phyloP scores from a whole-genome alignment of 768 basidiomycete genomes.

The Auricularia heimuer region DNA sequence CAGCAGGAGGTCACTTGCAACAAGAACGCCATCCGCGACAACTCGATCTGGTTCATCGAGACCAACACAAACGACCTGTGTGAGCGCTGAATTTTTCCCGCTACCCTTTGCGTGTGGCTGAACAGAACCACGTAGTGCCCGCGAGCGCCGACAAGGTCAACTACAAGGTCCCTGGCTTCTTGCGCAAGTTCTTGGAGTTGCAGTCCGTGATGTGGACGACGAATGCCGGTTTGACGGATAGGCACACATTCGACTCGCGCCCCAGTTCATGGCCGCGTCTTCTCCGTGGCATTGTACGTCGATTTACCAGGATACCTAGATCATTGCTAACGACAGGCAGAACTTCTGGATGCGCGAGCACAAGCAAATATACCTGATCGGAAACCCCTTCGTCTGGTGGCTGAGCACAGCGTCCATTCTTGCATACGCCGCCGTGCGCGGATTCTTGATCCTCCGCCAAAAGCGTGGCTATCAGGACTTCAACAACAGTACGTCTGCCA shows the following conservation, averaged over 20 bases:
- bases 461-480: conserved; percentile 91
- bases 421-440: conserved; percentile 59
- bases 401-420: conserved; percentile 62
- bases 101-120: conserved; percentile 1
- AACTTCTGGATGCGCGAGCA: conserved; percentile 99
- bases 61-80: conserved; percentile 65
- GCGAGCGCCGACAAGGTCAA: conserved; percentile 70
- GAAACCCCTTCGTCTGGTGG: conserved; percentile 94
- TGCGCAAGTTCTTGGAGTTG: conserved; percentile 83
- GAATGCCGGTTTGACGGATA: conserved; percentile 90
- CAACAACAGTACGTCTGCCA: conserved; percentile 60
- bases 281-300: conserved; percentile 72
- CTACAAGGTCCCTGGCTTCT: conserved; percentile 81
- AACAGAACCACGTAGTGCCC: conserved; percentile 41
- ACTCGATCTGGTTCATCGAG: conserved; percentile 93
- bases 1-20: conserved; percentile 99
- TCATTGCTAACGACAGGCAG: conserved; percentile 27
- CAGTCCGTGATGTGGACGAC: conserved; percentile 96
- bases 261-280: conserved; percentile 87
- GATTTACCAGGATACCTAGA: not conserved
- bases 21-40: conserved; percentile 83
- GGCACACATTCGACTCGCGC: conserved; percentile 92
- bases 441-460: conserved; percentile 73
- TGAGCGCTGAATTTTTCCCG: conserved; percentile 30
- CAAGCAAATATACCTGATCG: conserved; percentile 88